Base-by-base conservation (phyloP, 169 alveolate genomes). In the Plasmodium fragile region DNA sequence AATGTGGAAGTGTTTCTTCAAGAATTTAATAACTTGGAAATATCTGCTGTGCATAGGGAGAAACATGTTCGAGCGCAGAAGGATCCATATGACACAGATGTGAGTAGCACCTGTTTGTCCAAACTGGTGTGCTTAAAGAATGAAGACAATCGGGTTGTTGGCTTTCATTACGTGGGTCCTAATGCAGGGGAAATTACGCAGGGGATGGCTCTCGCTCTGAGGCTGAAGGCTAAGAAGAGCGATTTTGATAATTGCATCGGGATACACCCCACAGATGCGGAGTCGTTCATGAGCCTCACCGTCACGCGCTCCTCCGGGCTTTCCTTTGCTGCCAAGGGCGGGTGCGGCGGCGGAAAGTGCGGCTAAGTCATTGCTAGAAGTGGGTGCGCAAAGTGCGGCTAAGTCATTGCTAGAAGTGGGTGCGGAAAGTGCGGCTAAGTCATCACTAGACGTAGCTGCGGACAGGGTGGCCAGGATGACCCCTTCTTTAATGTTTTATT, bases 101-200 rank as follows among this genome's bases (percentile, higher is more conserved):
- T 93, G 53, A 95, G 98, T 28, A 97, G 98, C 36, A 96, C 97
- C 18, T 98, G 99, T 55, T 96, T 98, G 84, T 95, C 98, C 13
- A 99, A 99, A 94, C 96, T 99, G 22, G 91, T 99, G 70, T 98
- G 98, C 77, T 93, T 96, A 83, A 98, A 95, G 92, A 95, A 96
- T 83, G 99, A 98, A 36, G 97, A 97, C 78, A 95, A 97, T 78
- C 94, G 93, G 93, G 99, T 99, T 10, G 96, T 98, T 18, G 99
- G 99, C 41, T 95, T 98, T 95, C 99, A 99, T 95, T 98, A 97
- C 82, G 99, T 99, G 53, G 99, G 99, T 13, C 99, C 99, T 7
- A 97, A 98, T 96, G 99, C 99, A 8, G 99, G 99, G 4, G 99
- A 99, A 96, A 98, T 99, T 2, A 98, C 99, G 36, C 99, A 99